Base-by-base conservation (phyloP, 129 eudicot species). In the Lactuca saligna region DNA sequence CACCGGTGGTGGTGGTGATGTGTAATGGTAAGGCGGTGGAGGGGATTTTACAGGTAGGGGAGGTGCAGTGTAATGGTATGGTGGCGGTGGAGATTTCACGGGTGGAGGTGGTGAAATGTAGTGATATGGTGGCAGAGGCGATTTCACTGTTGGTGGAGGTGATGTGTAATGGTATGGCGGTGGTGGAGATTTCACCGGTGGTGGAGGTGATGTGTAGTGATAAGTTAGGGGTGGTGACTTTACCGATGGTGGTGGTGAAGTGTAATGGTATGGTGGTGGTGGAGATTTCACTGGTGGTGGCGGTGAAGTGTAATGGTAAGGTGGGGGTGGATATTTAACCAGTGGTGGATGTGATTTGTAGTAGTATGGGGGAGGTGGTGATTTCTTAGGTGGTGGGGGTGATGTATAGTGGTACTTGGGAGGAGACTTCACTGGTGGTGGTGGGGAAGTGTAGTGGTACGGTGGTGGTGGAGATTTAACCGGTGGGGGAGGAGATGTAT, bases 51-150 rank as follows among this genome's bases (percentile, higher is more conserved):
- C 3, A 0, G 68, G 69, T 6, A 72, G 79, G 0, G 76, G 79
- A 0, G 80, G 79, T 17, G 82, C 54, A 3, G 75, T 44, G 15
- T 65, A 71, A 29, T 77, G 41, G 68, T 77, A 77, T 4, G 72
- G 75, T 0, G 77, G 49, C 0, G 84, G 80, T 14, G 80, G 80
- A 0, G 80, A 80, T 3, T 68, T 37, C 2, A 4, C 34, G 0
- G 82, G 82, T 10, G 82, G 79, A 0, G 82, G 79, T 0, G 75
- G 79, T 3, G 82, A 79, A 0, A 13, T 64, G 42, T 80, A 80
- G 55, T 62, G 7, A 13, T 80, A 80, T 0, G 77, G 70, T 0
- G 84, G 71, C 1, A 74, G 80, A 0, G 71, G 80, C 0, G 80
- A 69, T 0, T 35, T 29, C 3, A 0, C 1, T 0, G 84, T 78